Conservation (phyloP, 2,329 filamentous ascomycete genomes). For the Fusarium nygamai region DNA sequence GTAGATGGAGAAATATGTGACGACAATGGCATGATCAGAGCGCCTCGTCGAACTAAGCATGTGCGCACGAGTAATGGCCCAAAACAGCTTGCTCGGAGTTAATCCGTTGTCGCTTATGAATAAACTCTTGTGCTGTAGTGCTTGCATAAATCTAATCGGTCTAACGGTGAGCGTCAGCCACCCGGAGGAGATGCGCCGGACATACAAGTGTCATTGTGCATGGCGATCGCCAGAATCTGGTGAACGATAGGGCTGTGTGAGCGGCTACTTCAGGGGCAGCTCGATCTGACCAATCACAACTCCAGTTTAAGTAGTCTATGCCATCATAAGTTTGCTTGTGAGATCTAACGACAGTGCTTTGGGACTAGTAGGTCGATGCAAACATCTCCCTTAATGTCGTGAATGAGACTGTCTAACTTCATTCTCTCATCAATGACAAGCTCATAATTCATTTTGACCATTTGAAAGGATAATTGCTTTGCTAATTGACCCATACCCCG, state of each 20-base stretch:
- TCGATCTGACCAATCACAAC: background rate
- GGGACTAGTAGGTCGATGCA: background rate
- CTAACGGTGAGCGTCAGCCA: background rate
- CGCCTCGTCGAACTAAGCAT: background rate
- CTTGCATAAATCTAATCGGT: background rate
- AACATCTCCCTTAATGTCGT: background rate
- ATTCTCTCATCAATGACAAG: background rate
- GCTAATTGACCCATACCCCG: background rate
- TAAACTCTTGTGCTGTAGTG: background rate
- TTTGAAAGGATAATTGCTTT: no score
- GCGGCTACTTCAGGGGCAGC: background rate
- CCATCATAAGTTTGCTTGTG: background rate
- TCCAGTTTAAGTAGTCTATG: background rate
- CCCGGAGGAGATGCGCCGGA: background rate
- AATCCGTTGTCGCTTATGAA: no score
- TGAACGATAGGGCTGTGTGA: background rate
- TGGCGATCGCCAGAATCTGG: background rate
- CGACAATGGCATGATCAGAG: background rate
- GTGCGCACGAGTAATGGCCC: background rate
- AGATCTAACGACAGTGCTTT: background rate
- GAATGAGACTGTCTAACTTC: background rate
- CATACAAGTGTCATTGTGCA: background rate
- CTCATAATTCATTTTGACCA: background rate
- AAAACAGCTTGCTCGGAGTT: background rate
- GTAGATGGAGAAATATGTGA: background rate